Conservation (phyloP, 2,329 filamentous ascomycete genomes). For the Botrytis porri region DNA sequence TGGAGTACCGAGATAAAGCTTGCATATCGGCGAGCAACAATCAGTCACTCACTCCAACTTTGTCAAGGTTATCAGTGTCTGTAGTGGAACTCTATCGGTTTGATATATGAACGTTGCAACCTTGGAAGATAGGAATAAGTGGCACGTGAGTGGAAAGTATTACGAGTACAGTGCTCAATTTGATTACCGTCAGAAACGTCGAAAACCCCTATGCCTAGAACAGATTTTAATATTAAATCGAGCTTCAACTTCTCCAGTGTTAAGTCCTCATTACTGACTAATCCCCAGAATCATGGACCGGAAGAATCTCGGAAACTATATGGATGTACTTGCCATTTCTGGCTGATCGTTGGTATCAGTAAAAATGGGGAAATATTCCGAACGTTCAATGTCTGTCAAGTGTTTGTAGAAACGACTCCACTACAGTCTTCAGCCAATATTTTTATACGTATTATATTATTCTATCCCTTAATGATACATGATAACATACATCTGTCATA, state of each 20-base stretch:
- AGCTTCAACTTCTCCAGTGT: neutral
- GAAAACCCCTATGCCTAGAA: neutral
- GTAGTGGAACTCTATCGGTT: neutral
- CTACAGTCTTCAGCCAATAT: neutral
- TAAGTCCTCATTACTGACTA: neutral
- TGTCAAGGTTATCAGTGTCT: neutral
- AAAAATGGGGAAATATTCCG: neutral
- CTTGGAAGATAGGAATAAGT: neutral
- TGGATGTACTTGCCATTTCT: neutral
- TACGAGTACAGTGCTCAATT: too few species aligned
- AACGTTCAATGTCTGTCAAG: neutral
- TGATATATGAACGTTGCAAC: neutral
- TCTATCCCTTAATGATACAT: neutral
- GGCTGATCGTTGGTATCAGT: neutral
- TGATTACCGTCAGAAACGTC: too few species aligned
- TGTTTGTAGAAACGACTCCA: neutral
- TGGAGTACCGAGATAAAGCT: neutral
- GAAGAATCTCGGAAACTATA: neutral
- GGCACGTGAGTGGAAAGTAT: neutral
- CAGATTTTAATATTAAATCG: neutral
- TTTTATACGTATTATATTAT: neutral
- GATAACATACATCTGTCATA: neutral
- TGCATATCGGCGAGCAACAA: neutral
- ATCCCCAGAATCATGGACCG: neutral
- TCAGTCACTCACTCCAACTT: neutral